Percentiles rank a stretch among this genome's conserved stretches.
Evolutionary conservation across 2,329 filamentous ascomycete species (phyloP).

Genomic region (Fusarium lyarnte): DNA sequence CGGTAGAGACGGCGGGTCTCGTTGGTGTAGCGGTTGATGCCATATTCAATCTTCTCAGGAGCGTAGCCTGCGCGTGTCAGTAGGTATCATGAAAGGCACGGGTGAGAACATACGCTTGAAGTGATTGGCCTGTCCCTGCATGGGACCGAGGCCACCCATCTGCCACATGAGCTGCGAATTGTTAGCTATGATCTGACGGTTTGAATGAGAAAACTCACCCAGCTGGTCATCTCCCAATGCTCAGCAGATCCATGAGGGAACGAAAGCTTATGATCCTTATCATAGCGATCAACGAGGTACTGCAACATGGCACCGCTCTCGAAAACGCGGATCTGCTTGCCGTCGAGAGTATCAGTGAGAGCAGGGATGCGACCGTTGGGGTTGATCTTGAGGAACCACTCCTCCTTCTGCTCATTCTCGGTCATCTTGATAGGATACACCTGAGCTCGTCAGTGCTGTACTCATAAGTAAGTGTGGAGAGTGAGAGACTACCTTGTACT

Average conservation of each 20-base stretch:
- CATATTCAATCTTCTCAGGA: conserved; percentile 83
- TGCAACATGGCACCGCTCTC: conserved; percentile 86
- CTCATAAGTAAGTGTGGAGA: background rate
- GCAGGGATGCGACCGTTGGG: conserved; percentile 93
- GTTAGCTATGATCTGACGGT: background rate
- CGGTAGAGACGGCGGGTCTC: conserved; percentile 86
- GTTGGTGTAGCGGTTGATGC: conserved; percentile 82
- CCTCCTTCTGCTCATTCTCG: conserved; percentile 82
- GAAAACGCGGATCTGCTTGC: conserved; percentile 78
- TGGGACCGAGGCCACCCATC: conserved; percentile 82
- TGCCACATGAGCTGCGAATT: conserved; percentile 69
- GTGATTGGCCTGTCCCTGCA: conserved; percentile 86
- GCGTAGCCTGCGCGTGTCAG: conserved; percentile 67
- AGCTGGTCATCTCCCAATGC: conserved; percentile 82
- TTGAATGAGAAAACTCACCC: conserved; percentile 57
- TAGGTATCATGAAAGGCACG: accelerated
- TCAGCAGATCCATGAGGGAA: conserved; percentile 79
- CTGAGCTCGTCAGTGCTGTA: conserved; percentile 38
- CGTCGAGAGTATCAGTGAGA: conserved; percentile 83
- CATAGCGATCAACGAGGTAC: conserved; percentile 85
- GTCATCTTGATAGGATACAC: conserved; percentile 73
- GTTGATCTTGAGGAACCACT: conserved; percentile 91
- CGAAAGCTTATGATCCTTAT: conserved; percentile 82
- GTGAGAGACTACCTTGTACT: conserved; percentile 70
- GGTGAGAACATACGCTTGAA: conserved; percentile 66